Base-by-base conservation (phyloP, 768 basidiomycete species). In the Russula abietina region DNA sequence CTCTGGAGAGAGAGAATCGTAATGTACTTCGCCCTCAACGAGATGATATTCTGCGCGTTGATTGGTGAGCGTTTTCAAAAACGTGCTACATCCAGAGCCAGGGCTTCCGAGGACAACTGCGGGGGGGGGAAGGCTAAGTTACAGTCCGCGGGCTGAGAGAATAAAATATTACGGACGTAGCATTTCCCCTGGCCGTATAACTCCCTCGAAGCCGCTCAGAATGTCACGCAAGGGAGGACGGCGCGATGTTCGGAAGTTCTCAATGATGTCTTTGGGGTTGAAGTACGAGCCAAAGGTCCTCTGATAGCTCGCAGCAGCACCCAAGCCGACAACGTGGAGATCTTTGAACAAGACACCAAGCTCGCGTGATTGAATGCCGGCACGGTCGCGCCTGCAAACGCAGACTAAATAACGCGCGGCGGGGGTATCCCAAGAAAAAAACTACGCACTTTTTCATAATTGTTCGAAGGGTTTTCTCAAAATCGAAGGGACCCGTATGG, bases 61-160 rank as follows among this genome's bases (percentile, higher is more conserved):
- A 70, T 94, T 93, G 19, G 93, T 81, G 54, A 96, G 80, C 0
- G 81, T 80, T 73, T 93, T 93, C 58, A 97, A 81, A 54, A 97
- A 78, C 0, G 93, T 92, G 32, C 82, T 85, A 71, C 93, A 95
- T 2, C 93, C 93, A 0, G 90, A 85, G 16, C 89, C 89, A 0
- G 93, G 93, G 33, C 91, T 81, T 26, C 93, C 93, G 28, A 94
- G 81, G 12, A 93, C 92, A 17, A 95, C 88, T 89, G 68, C 5
- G 6, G 38, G n/a, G n/a, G n/a, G n/a, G n/a, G n/a, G n/a, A n/a
- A n/a, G n/a, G n/a, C n/a, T n/a, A n/a, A n/a, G n/a, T n/a, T n/a
- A n/a, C n/a, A n/a, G 38, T n/a, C 11, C 10, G 28, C 16, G n/a
- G 24, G 16, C 19, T 9, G 46, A 26, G 43, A 46, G 22, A 11